phyloP scores from a whole-genome alignment of 129 eudicot species.

The Centaurea solstitialis region DNA sequence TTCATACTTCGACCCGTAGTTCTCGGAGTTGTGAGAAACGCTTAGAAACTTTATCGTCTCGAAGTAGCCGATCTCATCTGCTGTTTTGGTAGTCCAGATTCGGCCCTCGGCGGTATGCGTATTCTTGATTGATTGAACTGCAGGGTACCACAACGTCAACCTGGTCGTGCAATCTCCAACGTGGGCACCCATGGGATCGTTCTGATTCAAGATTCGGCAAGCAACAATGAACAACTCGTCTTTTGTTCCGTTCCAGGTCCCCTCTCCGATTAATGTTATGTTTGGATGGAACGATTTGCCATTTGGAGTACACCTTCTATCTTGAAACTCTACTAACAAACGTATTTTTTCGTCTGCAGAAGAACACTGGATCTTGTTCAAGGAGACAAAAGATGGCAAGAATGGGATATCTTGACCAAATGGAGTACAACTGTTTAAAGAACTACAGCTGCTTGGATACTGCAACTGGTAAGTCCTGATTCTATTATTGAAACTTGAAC shows the following conservation, averaged over 20 bases:
- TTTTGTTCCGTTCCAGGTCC: conserved; percentile 60
- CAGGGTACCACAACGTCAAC: conserved; percentile 51
- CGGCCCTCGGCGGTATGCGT: conserved; percentile 46
- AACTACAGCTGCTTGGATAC: conserved; percentile 33
- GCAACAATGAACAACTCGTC: conserved; percentile 46
- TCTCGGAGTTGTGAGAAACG: conserved; percentile 14
- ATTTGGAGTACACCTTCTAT: conserved; percentile 22
- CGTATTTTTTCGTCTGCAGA: conserved; percentile 33
- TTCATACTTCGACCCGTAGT: conserved; percentile 46
- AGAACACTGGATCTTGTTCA: conserved; percentile 56
- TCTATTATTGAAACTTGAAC: conserved; percentile 25
- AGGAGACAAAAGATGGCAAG: conserved; percentile 40
- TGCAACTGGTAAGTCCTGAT: conserved; percentile 36
- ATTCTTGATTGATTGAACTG: conserved; percentile 44
- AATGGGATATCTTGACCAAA: conserved; percentile 24
- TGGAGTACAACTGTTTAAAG: conserved; percentile 35
- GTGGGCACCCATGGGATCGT: conserved; percentile 31
- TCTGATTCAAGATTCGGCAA: conserved; percentile 50
- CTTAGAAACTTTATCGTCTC: conserved; percentile 37
- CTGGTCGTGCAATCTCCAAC: conserved; percentile 67
- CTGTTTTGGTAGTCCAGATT: conserved; percentile 55
- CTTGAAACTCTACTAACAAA: conserved; percentile 37
- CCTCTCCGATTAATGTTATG: conserved; percentile 64
- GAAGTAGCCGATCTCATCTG: conserved; percentile 42
- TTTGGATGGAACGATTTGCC: conserved; percentile 29